Percentiles rank a stretch among this genome's conserved stretches.
phyloP scores from a whole-genome alignment of 78 protist species.

The Cavenderia fasciculata region DNA sequence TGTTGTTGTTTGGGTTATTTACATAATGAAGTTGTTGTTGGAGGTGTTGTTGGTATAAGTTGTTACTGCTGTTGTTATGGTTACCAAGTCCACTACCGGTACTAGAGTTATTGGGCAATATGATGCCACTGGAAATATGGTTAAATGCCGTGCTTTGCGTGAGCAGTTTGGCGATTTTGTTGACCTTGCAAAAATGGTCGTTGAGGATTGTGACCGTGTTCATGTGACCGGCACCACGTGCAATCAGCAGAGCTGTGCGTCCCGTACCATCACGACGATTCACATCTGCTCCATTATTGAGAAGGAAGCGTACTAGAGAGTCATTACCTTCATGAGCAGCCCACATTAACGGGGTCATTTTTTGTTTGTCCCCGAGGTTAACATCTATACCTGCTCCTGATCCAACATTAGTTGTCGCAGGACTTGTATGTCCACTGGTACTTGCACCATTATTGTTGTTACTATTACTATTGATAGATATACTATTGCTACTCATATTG shows the following conservation, averaged over 20 bases:
- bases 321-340: constrained; percentile 58
- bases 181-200: constrained; percentile 51
- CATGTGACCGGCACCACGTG: not conserved
- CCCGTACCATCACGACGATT: constrained; percentile 12
- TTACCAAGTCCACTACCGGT: no score
- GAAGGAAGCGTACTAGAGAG: not conserved
- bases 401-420: not conserved
- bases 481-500: not conserved
- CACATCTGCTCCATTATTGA: constrained; percentile 50
- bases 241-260: constrained; percentile 42
- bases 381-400: constrained; percentile 30
- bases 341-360: constrained; percentile 66
- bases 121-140: not conserved
- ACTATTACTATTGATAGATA: not conserved
- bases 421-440: not conserved
- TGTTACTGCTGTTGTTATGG: not conserved
- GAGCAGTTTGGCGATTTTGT: constrained; percentile 26
- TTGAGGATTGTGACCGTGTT: constrained; percentile 9
- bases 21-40: not conserved
- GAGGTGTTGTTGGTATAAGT: not conserved
- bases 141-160: not conserved
- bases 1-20: not conserved
- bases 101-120: no score
- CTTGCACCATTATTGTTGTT: not conserved
- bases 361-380: constrained; percentile 26